Percentiles rank a stretch among this genome's conserved stretches.
phyloP scores from a whole-genome alignment of 768 basidiomycete genomes.

The Pisolithus sp. region DNA sequence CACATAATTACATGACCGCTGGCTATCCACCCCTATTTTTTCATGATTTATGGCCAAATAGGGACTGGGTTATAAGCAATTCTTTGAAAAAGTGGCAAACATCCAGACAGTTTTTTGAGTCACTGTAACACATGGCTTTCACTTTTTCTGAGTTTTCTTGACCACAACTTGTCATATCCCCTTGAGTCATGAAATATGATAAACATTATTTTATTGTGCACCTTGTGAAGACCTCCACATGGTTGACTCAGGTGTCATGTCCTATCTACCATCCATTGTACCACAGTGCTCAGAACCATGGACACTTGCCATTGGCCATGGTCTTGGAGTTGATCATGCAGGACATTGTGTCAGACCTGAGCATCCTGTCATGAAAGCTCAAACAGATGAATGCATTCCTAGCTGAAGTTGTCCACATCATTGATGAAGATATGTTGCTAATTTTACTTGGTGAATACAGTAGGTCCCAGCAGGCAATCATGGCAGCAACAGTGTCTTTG shows the following conservation, averaged over 20 bases:
- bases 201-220: too few species aligned
- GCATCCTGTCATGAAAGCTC: conserved; percentile 86
- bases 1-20: too few species aligned
- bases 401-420: conserved; percentile 55
- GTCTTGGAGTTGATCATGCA: conserved; percentile 93
- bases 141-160: conserved; percentile 75
- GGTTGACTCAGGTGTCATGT: conserved; percentile 86
- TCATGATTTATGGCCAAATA: too few species aligned
- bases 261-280: conserved; percentile 77
- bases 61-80: too few species aligned
- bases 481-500: conserved; percentile 81
- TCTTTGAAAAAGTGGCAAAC: too few species aligned
- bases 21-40: too few species aligned
- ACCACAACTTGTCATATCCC: conserved; percentile 66
- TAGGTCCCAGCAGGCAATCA: conserved; percentile 92
- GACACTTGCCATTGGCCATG: conserved; percentile 88
- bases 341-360: conserved; percentile 93
- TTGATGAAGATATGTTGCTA: conserved; percentile 84
- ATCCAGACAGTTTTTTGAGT: too few species aligned
- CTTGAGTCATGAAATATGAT: conserved; percentile 97
- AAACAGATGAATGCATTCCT: conserved; percentile 84
- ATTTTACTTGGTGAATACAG: conserved; percentile 95
- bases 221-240: conserved; percentile 96
- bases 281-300: conserved; percentile 48
- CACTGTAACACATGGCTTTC: conserved; percentile 96